Conservation (phyloP, 2,329 filamentous ascomycete species). For the Penicillium hordei region DNA sequence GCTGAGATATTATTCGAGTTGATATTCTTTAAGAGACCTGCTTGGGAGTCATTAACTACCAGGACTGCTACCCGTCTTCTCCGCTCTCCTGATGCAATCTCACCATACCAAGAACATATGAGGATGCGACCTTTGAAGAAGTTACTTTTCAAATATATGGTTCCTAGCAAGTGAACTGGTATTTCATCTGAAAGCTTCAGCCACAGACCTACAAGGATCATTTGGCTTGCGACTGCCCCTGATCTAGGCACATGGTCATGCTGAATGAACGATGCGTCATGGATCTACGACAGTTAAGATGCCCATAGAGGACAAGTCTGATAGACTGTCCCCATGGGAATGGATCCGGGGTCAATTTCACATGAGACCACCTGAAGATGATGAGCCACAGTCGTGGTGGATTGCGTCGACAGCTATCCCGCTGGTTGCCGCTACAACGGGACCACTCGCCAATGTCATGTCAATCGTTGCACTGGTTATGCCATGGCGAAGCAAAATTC, state of each 20-base stretch:
- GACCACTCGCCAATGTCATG: conserved; percentile 82
- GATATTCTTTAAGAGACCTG: background rate
- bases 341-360: conserved; percentile 28
- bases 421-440: conserved; percentile 78
- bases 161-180: background rate
- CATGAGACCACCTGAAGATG: conserved; percentile 44
- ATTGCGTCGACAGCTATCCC: conserved; percentile 60
- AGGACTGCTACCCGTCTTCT: background rate
- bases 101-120: background rate
- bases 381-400: conserved; percentile 51
- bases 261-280: conserved; percentile 19
- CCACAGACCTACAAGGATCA: background rate
- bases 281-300: conserved; percentile 11
- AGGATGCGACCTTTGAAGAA: background rate
- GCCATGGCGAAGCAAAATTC: conserved; percentile 65
- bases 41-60: background rate
- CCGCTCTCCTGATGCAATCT: conserved; percentile 7
- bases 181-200: background rate
- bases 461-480: conserved; percentile 83
- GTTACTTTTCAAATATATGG: background rate
- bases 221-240: background rate
- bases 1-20: background rate
- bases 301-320: background rate
- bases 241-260: background rate
- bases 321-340: conserved; percentile 17